Conservation (phyloP, 306 rosid species). For the Luffa acutangula region DNA sequence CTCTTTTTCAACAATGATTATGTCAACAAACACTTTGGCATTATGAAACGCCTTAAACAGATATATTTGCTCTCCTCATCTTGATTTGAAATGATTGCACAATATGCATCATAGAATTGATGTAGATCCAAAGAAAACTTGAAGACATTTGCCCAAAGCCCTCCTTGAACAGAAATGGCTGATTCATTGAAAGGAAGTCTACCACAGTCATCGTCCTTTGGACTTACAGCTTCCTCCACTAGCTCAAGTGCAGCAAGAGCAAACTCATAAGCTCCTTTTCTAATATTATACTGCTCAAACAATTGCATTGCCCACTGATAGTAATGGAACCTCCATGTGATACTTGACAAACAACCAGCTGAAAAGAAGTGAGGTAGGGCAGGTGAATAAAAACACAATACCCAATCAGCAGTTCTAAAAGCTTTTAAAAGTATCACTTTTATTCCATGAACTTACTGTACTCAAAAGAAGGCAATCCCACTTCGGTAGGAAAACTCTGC, state of each 20-base stretch:
- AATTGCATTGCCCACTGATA: slow-evolving; percentile 92
- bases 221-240: slow-evolving; percentile 61
- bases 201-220: slow-evolving; percentile 21
- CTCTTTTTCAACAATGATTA: too few relatives aligned
- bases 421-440: background rate
- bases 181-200: slow-evolving; percentile 43
- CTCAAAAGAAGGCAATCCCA: slow-evolving; percentile 48
- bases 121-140: slow-evolving; percentile 82
- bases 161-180: slow-evolving; percentile 56
- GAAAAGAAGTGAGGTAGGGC: slow-evolving; percentile 10
- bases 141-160: slow-evolving; percentile 91
- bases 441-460: slow-evolving; percentile 38
- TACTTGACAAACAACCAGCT: slow-evolving; percentile 45
- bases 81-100: slow-evolving; percentile 93
- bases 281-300: slow-evolving; percentile 74
- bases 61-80: slow-evolving; percentile 87
- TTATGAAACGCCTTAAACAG: slow-evolving; percentile 86
- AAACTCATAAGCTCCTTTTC: slow-evolving; percentile 89
- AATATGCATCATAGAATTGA: slow-evolving; percentile 68
- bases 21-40: too few relatives aligned
- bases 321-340: slow-evolving; percentile 72
- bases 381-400: background rate
- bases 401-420: slow-evolving; percentile 6
- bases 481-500: slow-evolving; percentile 59
- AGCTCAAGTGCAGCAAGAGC: slow-evolving; percentile 98